These are phyloP conservation scores for Rhexocercosporidium sp. DNA, from an alignment of 2,329 filamentous ascomycete genomes.

Conservation along the genomic window DNA sequence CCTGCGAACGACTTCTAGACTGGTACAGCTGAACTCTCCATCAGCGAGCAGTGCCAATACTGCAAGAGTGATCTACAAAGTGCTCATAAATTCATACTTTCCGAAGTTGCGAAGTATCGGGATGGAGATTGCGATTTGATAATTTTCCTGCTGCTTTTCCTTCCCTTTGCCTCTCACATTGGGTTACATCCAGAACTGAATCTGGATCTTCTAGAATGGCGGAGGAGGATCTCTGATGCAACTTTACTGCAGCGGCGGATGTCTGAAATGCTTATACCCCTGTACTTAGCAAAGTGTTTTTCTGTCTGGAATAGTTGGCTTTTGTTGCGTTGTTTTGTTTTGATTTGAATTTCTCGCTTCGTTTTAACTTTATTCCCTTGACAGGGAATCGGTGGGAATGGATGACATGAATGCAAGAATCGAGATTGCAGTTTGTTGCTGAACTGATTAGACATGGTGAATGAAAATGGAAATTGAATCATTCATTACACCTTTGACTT, in stretches of 20 bases:
- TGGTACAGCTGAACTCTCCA: neutral
- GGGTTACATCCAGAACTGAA: no score
- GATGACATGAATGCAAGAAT: no score
- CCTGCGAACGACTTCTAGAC: conserved; percentile 3
- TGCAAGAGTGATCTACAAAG: neutral
- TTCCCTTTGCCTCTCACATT: neutral
- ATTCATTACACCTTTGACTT: no score
- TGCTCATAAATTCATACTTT: neutral
- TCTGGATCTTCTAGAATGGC: neutral
- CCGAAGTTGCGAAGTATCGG: no score
- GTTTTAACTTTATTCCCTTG: no score
- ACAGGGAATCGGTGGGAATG: no score
- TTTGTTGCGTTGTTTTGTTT: neutral
- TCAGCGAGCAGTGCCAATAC: neutral
- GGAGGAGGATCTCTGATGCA: neutral
- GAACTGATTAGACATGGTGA: neutral
- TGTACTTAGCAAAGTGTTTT: neutral
- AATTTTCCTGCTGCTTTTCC: neutral
- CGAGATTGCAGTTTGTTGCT: neutral
- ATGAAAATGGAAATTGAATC: neutral
- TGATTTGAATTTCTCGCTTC: neutral
- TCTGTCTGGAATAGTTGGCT: neutral
- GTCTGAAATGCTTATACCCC: conserved; percentile 4
- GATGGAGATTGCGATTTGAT: neutral
- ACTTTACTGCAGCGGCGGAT: neutral